A percentile compares a stretch with the other conserved stretches of the same genome.
phyloP scores from a whole-genome alignment of 352 stramenopile species.

The Elongisporangium anandrum region DNA sequence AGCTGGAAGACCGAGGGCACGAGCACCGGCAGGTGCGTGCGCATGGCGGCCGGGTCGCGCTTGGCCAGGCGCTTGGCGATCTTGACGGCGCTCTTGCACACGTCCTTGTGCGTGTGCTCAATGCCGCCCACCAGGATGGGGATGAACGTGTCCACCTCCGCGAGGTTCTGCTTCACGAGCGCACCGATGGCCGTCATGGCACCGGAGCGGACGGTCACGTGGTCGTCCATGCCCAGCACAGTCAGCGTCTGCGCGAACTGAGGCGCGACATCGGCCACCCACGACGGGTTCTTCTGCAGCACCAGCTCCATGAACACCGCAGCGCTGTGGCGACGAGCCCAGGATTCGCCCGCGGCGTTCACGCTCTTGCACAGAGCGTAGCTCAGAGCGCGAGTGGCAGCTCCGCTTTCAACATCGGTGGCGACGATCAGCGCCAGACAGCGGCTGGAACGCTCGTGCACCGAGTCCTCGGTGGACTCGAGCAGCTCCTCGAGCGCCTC shows the following conservation, averaged over 20 bases:
- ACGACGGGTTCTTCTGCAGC: conserved; percentile 36
- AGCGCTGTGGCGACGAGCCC: conserved; percentile 61
- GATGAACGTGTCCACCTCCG: conserved; percentile 36
- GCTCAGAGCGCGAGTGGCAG: conserved; percentile 27
- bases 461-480: conserved; percentile 52
- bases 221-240: conserved; percentile 54
- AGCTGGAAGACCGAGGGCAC: conserved; percentile 78
- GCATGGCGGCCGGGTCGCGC: conserved; percentile 49
- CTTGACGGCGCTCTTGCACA: conserved; percentile 62
- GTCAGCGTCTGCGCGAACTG: conserved; percentile 28
- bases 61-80: conserved; percentile 76
- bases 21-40: conserved; percentile 45
- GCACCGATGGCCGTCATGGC: conserved; percentile 49
- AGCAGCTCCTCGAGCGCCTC: conserved; percentile 65
- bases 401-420: conserved; percentile 32
- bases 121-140: conserved; percentile 59
- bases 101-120: conserved; percentile 76
- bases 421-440: conserved; percentile 59
- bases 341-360: conserved; percentile 33
- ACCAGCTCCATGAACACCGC: conserved; percentile 52
- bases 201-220: conserved; percentile 51
- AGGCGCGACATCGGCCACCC: conserved; percentile 21
- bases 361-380: conserved; percentile 41
- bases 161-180: conserved; percentile 47
- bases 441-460: conserved; percentile 62